Evolutionary conservation across 1,284 basidiomycete genomes (phyloP).

Genomic region (Peniophora sp.): DNA sequence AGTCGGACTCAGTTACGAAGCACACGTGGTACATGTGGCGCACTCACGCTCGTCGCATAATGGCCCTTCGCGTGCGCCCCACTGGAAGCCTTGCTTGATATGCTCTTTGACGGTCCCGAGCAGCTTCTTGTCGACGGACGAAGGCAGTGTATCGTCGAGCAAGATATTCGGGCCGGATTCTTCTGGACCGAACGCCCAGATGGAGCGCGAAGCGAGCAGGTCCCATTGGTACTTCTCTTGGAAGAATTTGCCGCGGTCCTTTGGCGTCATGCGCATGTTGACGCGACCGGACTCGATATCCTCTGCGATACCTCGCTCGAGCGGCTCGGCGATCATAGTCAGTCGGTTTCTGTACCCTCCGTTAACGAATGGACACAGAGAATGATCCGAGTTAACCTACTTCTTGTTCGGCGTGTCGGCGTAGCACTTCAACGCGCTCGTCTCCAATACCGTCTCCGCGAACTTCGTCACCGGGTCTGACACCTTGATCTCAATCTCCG

Average conservation of each 20-base stretch:
- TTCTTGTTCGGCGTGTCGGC: constrained; percentile 99
- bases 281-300: constrained; percentile 90
- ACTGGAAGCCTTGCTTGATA: constrained; percentile 99
- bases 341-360: constrained; percentile 73
- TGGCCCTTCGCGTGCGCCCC: constrained; percentile 96
- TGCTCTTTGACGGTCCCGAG: constrained; percentile 87
- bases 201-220: constrained; percentile 90
- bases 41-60: constrained; percentile 95
- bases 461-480: constrained; percentile 98
- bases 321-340: constrained; percentile 95
- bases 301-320: constrained; percentile 89
- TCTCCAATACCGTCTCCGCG: constrained; percentile 97
- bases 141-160: constrained; percentile 93
- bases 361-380: constrained; percentile 3
- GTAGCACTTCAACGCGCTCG: constrained; percentile 96
- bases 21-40: constrained; percentile 2
- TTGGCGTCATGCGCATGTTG: constrained; percentile 87
- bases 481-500: constrained; percentile 99
- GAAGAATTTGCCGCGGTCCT: constrained; percentile 91
- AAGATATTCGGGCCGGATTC: constrained; percentile 91
- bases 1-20: constrained; percentile 4
- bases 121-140: constrained; percentile 93
- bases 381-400: constrained; percentile 34
- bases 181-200: constrained; percentile 99
- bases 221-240: constrained; percentile 98